phyloP scores from a whole-genome alignment of 177 flowering plant species.

The Telopea speciosissima region DNA sequence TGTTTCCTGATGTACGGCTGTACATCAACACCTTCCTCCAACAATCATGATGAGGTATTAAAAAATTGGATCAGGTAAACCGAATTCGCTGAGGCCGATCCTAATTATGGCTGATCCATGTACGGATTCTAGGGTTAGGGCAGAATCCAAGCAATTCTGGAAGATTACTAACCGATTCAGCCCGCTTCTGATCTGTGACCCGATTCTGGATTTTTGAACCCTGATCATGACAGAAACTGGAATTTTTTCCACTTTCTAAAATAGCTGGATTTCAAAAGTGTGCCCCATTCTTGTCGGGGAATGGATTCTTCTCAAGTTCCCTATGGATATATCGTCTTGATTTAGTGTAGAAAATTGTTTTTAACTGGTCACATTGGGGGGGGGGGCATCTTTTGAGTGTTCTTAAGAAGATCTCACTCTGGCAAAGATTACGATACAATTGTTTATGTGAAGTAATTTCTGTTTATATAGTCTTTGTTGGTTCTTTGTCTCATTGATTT shows the following conservation, averaged over 20 bases:
- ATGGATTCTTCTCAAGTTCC: not conserved
- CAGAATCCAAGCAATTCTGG: too few relatives aligned
- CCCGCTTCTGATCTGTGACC: too few relatives aligned
- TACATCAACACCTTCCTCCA: not conserved
- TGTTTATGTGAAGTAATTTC: not conserved
- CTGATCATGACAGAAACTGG: too few relatives aligned
- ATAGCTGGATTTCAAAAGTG: not conserved
- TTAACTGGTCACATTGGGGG: too few relatives aligned
- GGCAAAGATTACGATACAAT: not conserved
- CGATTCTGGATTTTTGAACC: too few relatives aligned
- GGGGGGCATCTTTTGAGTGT: too few relatives aligned
- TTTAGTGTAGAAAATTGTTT: not conserved
- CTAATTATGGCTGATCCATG: too few relatives aligned
- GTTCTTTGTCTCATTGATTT: not conserved
- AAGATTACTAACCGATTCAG: too few relatives aligned
- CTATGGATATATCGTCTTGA: not conserved
- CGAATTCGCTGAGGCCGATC: too few relatives aligned
- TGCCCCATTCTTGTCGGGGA: not conserved
- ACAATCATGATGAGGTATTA: too few relatives aligned
- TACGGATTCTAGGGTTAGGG: too few relatives aligned
- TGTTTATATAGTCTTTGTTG: not conserved
- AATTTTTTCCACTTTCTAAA: not conserved
- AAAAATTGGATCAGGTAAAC: too few relatives aligned
- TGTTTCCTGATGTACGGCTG: not conserved
- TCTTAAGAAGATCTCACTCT: not conserved